These are phyloP conservation scores for Trichosporon coremiiforme DNA, from an alignment of 1,284 basidiomycete species.

Conservation along the genomic window DNA sequence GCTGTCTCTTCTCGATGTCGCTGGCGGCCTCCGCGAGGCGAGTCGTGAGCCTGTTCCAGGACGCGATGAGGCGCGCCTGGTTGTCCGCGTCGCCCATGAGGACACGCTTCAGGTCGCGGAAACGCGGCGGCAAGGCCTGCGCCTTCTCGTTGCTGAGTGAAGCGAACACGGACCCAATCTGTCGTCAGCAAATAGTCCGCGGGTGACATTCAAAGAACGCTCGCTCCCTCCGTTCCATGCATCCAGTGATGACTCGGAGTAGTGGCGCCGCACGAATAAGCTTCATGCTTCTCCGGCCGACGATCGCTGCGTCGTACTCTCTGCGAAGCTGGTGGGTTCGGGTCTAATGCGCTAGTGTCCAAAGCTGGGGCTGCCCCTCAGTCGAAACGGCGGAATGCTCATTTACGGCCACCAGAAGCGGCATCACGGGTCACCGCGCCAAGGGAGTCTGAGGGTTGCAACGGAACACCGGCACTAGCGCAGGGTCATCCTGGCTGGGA, in stretches of 20 bases:
- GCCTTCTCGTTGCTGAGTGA: conserved; percentile 60
- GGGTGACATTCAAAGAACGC: too few species aligned
- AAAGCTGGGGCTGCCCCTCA: background rate
- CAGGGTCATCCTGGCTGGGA: background rate
- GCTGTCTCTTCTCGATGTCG: conserved; percentile 60
- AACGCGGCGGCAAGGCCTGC: conserved; percentile 62
- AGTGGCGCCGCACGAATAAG: background rate
- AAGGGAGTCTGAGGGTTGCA: too few species aligned
- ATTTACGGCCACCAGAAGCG: too few species aligned
- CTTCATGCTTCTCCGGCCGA: background rate
- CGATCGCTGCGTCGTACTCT: background rate
- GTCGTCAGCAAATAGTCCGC: background rate
- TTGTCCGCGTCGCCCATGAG: conserved; percentile 52
- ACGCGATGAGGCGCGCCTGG: conserved; percentile 60
- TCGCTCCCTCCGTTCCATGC: background rate
- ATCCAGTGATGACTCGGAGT: background rate
- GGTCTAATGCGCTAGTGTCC: background rate
- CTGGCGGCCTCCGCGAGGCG: conserved; percentile 60
- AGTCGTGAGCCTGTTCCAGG: conserved; percentile 64
- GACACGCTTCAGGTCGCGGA: conserved; percentile 65
- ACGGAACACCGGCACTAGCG: background rate
- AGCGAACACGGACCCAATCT: conserved; percentile 65
- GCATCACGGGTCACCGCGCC: too few species aligned
- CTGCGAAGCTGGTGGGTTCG: too few species aligned
- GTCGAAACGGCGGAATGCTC: background rate